Evolutionary conservation across 2,329 filamentous ascomycete species (phyloP).

Genomic region (Beauveria bassiana): DNA sequence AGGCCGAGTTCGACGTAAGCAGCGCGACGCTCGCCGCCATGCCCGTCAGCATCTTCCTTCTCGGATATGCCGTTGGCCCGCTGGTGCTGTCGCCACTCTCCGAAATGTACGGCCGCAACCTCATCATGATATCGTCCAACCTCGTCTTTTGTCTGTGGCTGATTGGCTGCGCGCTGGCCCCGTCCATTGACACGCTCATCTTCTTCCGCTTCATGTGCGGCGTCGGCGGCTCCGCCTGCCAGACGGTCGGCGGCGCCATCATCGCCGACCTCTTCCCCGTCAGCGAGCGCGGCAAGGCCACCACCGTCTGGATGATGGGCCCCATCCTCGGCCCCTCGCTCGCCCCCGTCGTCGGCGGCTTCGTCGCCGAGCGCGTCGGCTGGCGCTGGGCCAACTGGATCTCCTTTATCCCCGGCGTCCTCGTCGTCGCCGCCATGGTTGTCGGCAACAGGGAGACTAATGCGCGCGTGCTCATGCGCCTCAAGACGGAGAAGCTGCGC

Average conservation of each 20-base stretch:
- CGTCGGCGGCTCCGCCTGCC: slow-evolving; percentile 46
- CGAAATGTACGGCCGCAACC: slow-evolving; percentile 57
- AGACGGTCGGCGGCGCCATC: slow-evolving; percentile 48
- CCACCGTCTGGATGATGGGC: slow-evolving; percentile 46
- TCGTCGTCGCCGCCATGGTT: slow-evolving; percentile 19
- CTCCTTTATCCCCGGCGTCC: slow-evolving; percentile 36
- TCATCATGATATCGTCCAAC: slow-evolving; percentile 49
- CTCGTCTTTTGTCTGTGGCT: slow-evolving; percentile 54
- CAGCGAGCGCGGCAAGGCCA: slow-evolving; percentile 38
- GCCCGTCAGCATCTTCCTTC: slow-evolving; percentile 53
- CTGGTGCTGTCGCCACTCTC: slow-evolving; percentile 49
- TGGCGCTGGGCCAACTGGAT: slow-evolving; percentile 49
- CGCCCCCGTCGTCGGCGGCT: slow-evolving; percentile 42
- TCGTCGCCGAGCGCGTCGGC: slow-evolving; percentile 39
- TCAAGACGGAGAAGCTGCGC: slow-evolving; percentile 38
- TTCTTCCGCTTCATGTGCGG: slow-evolving; percentile 53
- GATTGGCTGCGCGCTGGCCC: slow-evolving; percentile 56
- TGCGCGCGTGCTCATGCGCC: slow-evolving; percentile 40
- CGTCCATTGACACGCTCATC: slow-evolving; percentile 44
- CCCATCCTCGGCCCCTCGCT: slow-evolving; percentile 48
- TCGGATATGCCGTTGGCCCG: slow-evolving; percentile 52
- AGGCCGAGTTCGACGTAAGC: slow-evolving; percentile 33
- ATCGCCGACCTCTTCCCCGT: slow-evolving; percentile 47
- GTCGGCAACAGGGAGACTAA: slow-evolving; percentile 32
- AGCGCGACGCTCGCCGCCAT: slow-evolving; percentile 37